Percentiles rank a stretch among this genome's conserved stretches.
Evolutionary conservation across 2,329 filamentous ascomycete species (phyloP).

Genomic region (Raffaelea deltoideospora): DNA sequence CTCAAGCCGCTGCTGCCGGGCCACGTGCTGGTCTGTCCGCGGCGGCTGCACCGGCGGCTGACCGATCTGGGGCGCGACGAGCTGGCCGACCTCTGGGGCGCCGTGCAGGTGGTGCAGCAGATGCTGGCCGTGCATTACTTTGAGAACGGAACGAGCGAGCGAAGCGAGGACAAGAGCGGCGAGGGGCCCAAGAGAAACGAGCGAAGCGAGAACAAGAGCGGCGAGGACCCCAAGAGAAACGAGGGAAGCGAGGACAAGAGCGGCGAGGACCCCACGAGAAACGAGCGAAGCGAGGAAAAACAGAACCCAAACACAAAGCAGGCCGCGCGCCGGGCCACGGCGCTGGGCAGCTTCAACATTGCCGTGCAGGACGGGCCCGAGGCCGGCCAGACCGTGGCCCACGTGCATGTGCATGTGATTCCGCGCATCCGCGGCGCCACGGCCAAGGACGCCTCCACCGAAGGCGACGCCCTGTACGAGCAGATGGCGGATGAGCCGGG

Average conservation of each 20-base stretch:
- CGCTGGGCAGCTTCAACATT: constrained; percentile 66
- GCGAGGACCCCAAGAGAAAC: too few relatives aligned
- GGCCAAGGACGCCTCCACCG: constrained; percentile 18
- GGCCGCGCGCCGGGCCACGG: not conserved
- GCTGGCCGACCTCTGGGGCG: constrained; percentile 68
- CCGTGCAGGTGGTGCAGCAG: constrained; percentile 66
- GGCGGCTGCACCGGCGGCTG: constrained; percentile 52
- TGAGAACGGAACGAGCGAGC: constrained; percentile 8
- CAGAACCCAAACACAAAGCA: too few relatives aligned
- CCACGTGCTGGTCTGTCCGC: constrained; percentile 81
- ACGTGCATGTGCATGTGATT: constrained; percentile 88
- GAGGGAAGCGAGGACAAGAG: too few relatives aligned
- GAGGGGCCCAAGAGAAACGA: too few relatives aligned
- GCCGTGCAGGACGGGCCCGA: constrained; percentile 87
- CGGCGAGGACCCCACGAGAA: too few relatives aligned
- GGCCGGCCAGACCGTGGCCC: constrained; percentile 84
- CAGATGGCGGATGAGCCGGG: constrained; percentile 74
- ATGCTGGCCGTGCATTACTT: constrained; percentile 53
- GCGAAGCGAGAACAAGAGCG: too few relatives aligned
- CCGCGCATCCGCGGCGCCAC: constrained; percentile 48
- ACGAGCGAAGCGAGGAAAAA: too few relatives aligned
- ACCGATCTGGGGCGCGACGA: constrained; percentile 58
- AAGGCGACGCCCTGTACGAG: constrained; percentile 63
- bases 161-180: too few relatives aligned
- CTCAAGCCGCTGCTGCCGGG: constrained; percentile 87